Evolutionary conservation across 2,329 filamentous ascomycete genomes (phyloP).

Genomic region (Colletotrichum sp.): DNA sequence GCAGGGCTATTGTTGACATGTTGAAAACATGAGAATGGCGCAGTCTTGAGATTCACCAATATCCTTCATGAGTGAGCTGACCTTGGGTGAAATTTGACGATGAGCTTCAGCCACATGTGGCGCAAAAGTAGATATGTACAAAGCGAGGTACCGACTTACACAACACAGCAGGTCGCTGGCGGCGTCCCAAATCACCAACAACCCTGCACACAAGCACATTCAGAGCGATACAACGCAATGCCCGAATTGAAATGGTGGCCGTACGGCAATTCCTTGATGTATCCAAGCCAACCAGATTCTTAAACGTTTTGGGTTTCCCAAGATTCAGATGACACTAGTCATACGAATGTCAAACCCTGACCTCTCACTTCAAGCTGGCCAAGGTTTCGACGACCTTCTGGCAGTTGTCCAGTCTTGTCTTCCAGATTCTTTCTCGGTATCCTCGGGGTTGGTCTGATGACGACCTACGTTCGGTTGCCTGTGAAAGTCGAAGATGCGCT

Average conservation of each 20-base stretch:
- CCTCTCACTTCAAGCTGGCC: not conserved
- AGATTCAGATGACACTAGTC: not conserved
- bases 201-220: not conserved
- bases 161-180: not conserved
- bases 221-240: not conserved
- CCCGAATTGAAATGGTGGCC: not conserved
- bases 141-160: slow-evolving; percentile 5
- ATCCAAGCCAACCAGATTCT: not conserved
- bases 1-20: slow-evolving; percentile 15
- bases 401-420: not conserved
- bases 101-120: slow-evolving; percentile 22
- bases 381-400: not conserved
- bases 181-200: not conserved
- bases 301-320: not conserved
- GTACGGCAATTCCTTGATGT: not conserved
- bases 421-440: not conserved
- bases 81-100: slow-evolving; percentile 17
- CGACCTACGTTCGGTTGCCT: not conserved
- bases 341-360: not conserved
- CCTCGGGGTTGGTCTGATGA: not conserved
- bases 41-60: not conserved
- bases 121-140: not conserved
- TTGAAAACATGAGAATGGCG: not conserved
- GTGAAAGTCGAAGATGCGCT: not conserved
- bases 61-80: slow-evolving; percentile 2